A percentile compares a stretch with the other conserved stretches of the same genome.
Evolutionary conservation across 1,139 yeast genomes (phyloP).

Genomic region (Yueomyces sp.): DNA sequence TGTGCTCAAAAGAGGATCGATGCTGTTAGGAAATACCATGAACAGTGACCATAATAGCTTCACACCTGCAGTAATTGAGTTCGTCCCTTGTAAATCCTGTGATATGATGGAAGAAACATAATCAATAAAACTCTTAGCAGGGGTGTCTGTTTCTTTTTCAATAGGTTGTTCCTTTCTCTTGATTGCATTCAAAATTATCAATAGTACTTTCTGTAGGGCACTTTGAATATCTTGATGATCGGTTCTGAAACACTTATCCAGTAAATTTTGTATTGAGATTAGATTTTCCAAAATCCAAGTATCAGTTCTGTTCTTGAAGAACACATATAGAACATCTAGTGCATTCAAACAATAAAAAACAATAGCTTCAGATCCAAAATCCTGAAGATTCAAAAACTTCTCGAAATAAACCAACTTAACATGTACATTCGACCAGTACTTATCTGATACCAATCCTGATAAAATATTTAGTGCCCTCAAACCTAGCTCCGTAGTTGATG

Average conservation of each 20-base stretch:
- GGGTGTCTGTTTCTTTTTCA: constrained; percentile 38
- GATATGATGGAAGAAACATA: constrained; percentile 57
- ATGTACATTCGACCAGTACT: constrained; percentile 76
- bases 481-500: constrained; percentile 74
- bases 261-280: constrained; percentile 51
- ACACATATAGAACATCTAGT: constrained; percentile 77
- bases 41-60: constrained; percentile 77
- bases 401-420: constrained; percentile 81
- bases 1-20: constrained; percentile 63
- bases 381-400: constrained; percentile 68
- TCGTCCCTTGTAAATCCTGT: constrained; percentile 71
- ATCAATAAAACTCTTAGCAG: constrained; percentile 49
- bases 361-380: constrained; percentile 44
- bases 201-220: constrained; percentile 62
- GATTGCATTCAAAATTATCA: constrained; percentile 53
- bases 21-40: constrained; percentile 54
- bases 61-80: constrained; percentile 86
- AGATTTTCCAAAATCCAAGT: constrained; percentile 70
- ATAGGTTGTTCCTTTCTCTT: constrained; percentile 26
- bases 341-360: constrained; percentile 81
- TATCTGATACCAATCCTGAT: constrained; percentile 57
- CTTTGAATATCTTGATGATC: constrained; percentile 80
- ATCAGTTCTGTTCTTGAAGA: constrained; percentile 61
- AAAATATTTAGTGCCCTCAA: constrained; percentile 68
- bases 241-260: constrained; percentile 73